Conservation (phyloP, 768 basidiomycete species). For the Hydnomerulius pinastri region DNA sequence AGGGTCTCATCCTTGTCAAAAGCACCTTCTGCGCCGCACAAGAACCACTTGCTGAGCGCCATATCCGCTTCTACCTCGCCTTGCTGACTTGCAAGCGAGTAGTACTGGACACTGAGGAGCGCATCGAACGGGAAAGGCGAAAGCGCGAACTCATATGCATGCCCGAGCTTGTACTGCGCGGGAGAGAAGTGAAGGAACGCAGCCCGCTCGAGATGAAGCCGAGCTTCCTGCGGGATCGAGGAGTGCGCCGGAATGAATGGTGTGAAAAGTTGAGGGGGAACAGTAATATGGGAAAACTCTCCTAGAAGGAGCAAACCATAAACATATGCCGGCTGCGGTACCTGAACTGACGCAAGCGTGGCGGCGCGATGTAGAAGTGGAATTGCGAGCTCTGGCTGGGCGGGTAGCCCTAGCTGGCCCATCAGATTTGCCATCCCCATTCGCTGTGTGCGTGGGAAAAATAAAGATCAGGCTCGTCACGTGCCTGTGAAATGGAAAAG, state of each 20-base stretch:
- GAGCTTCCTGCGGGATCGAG: conserved; percentile 58
- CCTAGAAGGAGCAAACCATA: conserved; percentile 84
- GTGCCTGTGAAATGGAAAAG: neutral
- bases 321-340: conserved; percentile 87
- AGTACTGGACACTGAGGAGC: conserved; percentile 88
- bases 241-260: conserved; percentile 56
- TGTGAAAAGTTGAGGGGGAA: conserved; percentile 52
- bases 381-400: conserved; percentile 58
- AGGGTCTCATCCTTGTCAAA: conserved; percentile 89
- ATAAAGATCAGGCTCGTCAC: conserved; percentile 14
- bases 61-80: conserved; percentile 94
- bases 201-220: conserved; percentile 77
- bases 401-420: conserved; percentile 74
- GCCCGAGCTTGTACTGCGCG: conserved; percentile 91
- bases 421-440: conserved; percentile 92
- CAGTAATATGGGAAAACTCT: conserved; percentile 72
- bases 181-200: conserved; percentile 85
- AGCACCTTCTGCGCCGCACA: conserved; percentile 75
- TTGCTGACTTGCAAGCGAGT: conserved; percentile 77
- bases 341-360: conserved; percentile 66
- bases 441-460: conserved; percentile 48
- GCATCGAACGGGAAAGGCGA: conserved; percentile 88
- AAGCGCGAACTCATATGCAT: conserved; percentile 88
- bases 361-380: conserved; percentile 80
- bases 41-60: conserved; percentile 96